These are phyloP conservation scores for Leccinum proliferum DNA, from an alignment of 1,284 basidiomycete genomes.

Conservation along the genomic window DNA sequence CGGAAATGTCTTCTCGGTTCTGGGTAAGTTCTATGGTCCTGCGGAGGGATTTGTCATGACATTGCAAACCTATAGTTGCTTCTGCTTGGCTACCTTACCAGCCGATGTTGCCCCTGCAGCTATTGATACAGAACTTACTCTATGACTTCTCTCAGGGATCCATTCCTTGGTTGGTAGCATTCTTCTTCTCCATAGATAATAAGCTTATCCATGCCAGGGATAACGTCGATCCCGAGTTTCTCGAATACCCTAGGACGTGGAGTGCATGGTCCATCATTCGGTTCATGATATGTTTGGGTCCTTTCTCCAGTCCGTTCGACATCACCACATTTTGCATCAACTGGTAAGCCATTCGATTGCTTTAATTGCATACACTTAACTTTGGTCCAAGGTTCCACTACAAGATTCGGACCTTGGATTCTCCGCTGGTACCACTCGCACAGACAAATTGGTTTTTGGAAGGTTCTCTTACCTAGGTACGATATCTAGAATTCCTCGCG, in stretches of 20 bases:
- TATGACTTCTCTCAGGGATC: slow-evolving; percentile 30
- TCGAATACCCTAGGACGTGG: slow-evolving; percentile 25
- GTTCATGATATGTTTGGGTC: slow-evolving; percentile 28
- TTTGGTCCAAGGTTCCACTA: slow-evolving; percentile 27
- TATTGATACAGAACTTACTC: slow-evolving; percentile 25
- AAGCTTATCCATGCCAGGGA: slow-evolving; percentile 19
- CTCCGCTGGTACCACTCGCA: slow-evolving; percentile 25
- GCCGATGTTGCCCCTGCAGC: slow-evolving; percentile 27
- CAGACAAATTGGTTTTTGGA: slow-evolving; percentile 30
- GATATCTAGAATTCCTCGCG: not conserved
- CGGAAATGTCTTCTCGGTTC: slow-evolving; percentile 29
- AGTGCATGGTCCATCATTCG: slow-evolving; percentile 29
- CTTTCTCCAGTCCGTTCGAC: slow-evolving; percentile 30
- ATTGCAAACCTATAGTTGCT: slow-evolving; percentile 16
- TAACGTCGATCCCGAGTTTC: slow-evolving; percentile 30
- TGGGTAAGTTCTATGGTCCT: slow-evolving; percentile 19
- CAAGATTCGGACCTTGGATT: slow-evolving; percentile 22
- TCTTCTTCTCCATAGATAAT: not conserved
- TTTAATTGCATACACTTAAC: not conserved
- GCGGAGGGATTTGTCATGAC: slow-evolving; percentile 1
- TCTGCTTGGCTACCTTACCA: slow-evolving; percentile 30
- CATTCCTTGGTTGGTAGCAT: slow-evolving; percentile 24
- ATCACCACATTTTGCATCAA: slow-evolving; percentile 27
- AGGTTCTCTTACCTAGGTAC: slow-evolving; percentile 29
- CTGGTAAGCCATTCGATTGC: slow-evolving; percentile 13